A percentile compares a stretch with the other conserved stretches of the same genome.
phyloP scores from a whole-genome alignment of 495 filamentous ascomycete genomes.

The Polyplosphaeria fusca region DNA sequence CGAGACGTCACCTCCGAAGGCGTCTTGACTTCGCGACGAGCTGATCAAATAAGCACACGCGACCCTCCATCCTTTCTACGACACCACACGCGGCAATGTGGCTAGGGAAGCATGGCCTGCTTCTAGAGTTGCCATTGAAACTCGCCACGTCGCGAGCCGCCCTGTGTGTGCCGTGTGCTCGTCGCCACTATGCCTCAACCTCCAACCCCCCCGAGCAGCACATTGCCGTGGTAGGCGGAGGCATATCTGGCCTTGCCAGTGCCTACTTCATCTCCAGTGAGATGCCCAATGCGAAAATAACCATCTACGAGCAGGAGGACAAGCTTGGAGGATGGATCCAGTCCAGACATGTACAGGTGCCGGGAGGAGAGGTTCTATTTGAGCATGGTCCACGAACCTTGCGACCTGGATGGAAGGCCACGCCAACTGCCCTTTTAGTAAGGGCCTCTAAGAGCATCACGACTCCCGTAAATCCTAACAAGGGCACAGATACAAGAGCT shows the following conservation, averaged over 20 bases:
- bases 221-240: slow-evolving; percentile 80
- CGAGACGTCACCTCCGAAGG: neutral
- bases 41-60: too few relatives aligned
- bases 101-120: slow-evolving; percentile 27
- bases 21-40: too few relatives aligned
- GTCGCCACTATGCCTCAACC: slow-evolving; percentile 7
- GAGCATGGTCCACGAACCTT: slow-evolving; percentile 85
- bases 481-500: slow-evolving; percentile 60
- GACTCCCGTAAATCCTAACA: slow-evolving; percentile 2
- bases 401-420: slow-evolving; percentile 47
- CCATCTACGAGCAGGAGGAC: slow-evolving; percentile 69
- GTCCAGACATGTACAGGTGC: slow-evolving; percentile 61
- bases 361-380: slow-evolving; percentile 63
- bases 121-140: slow-evolving; percentile 31
- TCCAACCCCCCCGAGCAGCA: slow-evolving; percentile 34
- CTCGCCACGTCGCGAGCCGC: slow-evolving; percentile 4
- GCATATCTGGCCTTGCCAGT: slow-evolving; percentile 82
- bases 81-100: slow-evolving; percentile 32
- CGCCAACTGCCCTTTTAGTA: slow-evolving; percentile 17
- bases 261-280: slow-evolving; percentile 69
- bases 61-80: neutral
- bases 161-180: slow-evolving; percentile 22
- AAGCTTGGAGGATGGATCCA: slow-evolving; percentile 82
- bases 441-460: neutral
- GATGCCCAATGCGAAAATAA: slow-evolving; percentile 61